phyloP scores from a whole-genome alignment of 345 rosid genomes.

The Iberis pinnata region DNA sequence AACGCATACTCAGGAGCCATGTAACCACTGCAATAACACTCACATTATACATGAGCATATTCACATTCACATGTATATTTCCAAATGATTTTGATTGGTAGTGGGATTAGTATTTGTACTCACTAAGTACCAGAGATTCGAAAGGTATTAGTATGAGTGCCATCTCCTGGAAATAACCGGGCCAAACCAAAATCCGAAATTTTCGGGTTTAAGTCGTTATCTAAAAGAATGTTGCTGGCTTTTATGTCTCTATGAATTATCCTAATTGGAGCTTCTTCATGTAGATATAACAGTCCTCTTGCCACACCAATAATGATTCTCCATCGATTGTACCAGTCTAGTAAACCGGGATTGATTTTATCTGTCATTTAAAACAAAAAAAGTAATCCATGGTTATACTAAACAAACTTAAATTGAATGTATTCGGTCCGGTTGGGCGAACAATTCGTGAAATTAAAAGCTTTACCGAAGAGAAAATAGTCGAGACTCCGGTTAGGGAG shows the following conservation, averaged over 20 bases:
- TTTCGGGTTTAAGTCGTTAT: constrained; percentile 59
- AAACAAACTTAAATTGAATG: background rate
- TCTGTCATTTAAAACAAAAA: constrained; percentile 40
- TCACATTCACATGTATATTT: background rate
- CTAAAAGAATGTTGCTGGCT: constrained; percentile 63
- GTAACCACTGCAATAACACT: constrained; percentile 59
- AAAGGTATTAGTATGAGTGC: constrained; percentile 66
- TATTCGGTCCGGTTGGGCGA: too few species aligned
- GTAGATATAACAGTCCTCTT: constrained; percentile 68
- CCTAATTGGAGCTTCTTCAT: constrained; percentile 70
- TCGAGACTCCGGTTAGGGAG: constrained; percentile 74
- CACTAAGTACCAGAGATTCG: constrained; percentile 77
- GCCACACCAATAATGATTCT: constrained; percentile 60
- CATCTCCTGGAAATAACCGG: constrained; percentile 77
- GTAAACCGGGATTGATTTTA: constrained; percentile 36
- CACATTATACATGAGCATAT: background rate
- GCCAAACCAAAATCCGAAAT: constrained; percentile 87
- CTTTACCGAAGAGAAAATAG: constrained; percentile 54
- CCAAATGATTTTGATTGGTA: background rate
- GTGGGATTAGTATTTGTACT: constrained; percentile 37
- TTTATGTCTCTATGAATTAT: constrained; percentile 82
- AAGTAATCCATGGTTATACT: background rate
- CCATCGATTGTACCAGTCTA: constrained; percentile 58
- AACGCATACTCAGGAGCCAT: constrained; percentile 95
- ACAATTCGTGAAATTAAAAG: too few species aligned